A percentile compares a stretch with the other conserved stretches of the same genome.
Conservation (phyloP, 805 yeast species). For the Saturnispora halmiae region DNA sequence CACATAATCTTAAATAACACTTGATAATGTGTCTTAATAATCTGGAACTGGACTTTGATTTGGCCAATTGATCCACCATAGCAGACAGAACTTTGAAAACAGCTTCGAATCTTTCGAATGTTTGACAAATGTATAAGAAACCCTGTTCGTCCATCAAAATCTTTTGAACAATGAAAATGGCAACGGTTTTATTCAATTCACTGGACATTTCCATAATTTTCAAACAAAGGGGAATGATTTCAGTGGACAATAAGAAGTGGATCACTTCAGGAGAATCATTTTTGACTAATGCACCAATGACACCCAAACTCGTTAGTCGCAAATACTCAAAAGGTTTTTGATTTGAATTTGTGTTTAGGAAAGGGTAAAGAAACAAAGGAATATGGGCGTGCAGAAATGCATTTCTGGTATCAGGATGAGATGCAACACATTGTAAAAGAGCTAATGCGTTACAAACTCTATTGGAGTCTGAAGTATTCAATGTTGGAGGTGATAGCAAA, state of each 20-base stretch:
- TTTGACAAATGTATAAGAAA: conserved; percentile 83
- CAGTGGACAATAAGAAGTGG: conserved; percentile 85
- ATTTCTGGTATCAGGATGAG: conserved; percentile 83
- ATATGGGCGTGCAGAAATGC: conserved; percentile 83
- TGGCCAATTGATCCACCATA: conserved; percentile 81
- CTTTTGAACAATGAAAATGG: conserved; percentile 91
- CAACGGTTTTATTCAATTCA: conserved; percentile 90
- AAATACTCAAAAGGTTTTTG: conserved; percentile 91
- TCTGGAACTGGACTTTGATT: conserved; percentile 63
- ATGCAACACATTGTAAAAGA: conserved; percentile 90
- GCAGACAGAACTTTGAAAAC: conserved; percentile 75
- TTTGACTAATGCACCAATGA: conserved; percentile 92
- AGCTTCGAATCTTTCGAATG: conserved; percentile 89
- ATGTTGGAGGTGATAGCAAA: conserved; percentile 72
- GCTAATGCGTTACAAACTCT: conserved; percentile 95
- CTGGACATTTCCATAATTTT: conserved; percentile 94
- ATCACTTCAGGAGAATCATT: conserved; percentile 95
- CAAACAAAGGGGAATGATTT: conserved; percentile 88
- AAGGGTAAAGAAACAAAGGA: conserved; percentile 88
- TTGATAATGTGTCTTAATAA: conserved; percentile 87
- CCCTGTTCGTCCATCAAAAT: conserved; percentile 90
- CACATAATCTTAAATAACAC: conserved; percentile 84
- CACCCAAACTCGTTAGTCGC: conserved; percentile 88
- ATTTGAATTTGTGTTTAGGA: conserved; percentile 82
- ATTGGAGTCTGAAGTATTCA: conserved; percentile 80